These are phyloP conservation scores for Lenwebbia sp. DNA, from an alignment of 345 rosid species.

Conservation along the genomic window DNA sequence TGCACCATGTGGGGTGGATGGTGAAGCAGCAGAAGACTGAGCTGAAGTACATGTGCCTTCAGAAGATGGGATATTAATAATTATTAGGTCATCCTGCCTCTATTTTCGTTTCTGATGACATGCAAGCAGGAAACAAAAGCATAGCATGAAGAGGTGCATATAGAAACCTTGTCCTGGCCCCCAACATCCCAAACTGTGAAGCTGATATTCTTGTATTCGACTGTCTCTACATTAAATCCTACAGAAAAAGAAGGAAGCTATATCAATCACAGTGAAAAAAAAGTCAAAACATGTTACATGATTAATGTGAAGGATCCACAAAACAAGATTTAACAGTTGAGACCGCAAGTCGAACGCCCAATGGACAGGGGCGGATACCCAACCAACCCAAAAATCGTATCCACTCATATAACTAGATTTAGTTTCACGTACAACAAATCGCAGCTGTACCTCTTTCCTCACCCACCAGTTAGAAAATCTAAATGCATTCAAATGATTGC, in stretches of 20 bases:
- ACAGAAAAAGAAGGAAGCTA: conserved; percentile 1
- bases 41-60: background rate
- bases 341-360: background rate
- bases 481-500: background rate
- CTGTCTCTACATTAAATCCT: conserved; percentile 94
- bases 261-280: background rate
- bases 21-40: background rate
- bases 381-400: background rate
- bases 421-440: background rate
- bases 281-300: background rate
- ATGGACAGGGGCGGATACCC: background rate
- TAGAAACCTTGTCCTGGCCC: conserved; percentile 79
- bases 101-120: background rate
- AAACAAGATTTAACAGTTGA: background rate
- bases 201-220: conserved; percentile 91
- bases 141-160: background rate
- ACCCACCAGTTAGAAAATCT: background rate
- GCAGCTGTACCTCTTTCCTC: background rate
- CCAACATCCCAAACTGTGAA: conserved; percentile 91
- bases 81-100: background rate
- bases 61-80: background rate
- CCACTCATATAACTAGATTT: background rate
- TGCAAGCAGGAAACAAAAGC: background rate
- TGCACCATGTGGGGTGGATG: background rate
- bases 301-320: background rate